Evolutionary conservation across 2,329 filamentous ascomycete species (phyloP).

Genomic region (Talaromyces sp.): DNA sequence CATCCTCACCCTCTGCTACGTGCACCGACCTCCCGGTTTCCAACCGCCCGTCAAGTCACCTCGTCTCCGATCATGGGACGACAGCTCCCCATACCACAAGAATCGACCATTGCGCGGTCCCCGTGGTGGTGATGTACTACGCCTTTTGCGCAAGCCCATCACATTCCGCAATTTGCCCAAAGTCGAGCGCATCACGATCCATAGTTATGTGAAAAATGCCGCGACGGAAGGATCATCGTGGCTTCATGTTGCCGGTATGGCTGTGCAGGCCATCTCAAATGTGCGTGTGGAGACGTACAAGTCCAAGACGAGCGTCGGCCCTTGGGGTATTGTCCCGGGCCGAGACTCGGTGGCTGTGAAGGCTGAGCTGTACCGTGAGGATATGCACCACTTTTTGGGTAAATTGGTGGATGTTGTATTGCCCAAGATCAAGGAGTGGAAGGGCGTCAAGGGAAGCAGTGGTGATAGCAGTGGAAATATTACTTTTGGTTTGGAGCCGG

Average conservation of each 20-base stretch:
- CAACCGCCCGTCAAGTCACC: slow-evolving; percentile 55
- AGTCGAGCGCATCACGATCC: slow-evolving; percentile 75
- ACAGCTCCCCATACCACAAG: slow-evolving; percentile 88
- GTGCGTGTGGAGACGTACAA: slow-evolving; percentile 67
- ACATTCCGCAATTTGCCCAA: slow-evolving; percentile 82
- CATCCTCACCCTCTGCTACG: slow-evolving; percentile 83
- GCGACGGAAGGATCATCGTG: slow-evolving; percentile 68
- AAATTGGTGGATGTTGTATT: slow-evolving; percentile 87
- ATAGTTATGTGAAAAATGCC: slow-evolving; percentile 66
- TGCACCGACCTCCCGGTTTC: slow-evolving; percentile 78
- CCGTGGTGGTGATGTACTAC: slow-evolving; percentile 64
- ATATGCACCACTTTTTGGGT: slow-evolving; percentile 85
- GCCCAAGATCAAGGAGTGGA: slow-evolving; percentile 95
- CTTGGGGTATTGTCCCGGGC: slow-evolving; percentile 71
- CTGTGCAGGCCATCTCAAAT: slow-evolving; percentile 81
- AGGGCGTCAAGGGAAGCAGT: slow-evolving; percentile 69
- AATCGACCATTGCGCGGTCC: slow-evolving; percentile 83
- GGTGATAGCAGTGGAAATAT: slow-evolving; percentile 90
- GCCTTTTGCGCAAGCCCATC: slow-evolving; percentile 53
- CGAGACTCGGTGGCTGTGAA: slow-evolving; percentile 70
- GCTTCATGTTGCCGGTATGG: slow-evolving; percentile 78
- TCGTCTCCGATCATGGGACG: slow-evolving; percentile 80
- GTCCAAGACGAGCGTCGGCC: slow-evolving; percentile 65
- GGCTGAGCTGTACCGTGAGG: slow-evolving; percentile 70
- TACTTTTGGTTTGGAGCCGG: slow-evolving; percentile 71